These are phyloP conservation scores for Harringtonia lauricola DNA, from an alignment of 2,329 filamentous ascomycete species.

Conservation along the genomic window DNA sequence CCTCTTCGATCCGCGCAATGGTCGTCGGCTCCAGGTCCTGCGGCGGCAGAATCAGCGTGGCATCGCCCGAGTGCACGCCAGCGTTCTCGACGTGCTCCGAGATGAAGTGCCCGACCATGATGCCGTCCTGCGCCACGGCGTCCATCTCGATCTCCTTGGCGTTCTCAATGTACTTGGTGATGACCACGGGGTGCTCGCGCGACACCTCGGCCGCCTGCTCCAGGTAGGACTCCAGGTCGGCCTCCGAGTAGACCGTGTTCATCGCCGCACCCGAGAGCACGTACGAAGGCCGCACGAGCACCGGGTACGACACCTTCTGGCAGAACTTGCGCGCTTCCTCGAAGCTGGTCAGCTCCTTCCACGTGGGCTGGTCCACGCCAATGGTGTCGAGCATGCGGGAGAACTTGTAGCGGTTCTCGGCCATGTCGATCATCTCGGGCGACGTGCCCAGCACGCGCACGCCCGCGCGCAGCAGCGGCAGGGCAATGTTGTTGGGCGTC, in stretches of 20 bases:
- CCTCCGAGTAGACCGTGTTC: slow-evolving; percentile 97
- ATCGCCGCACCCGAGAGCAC: slow-evolving; percentile 95
- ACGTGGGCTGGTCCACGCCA: slow-evolving; percentile 88
- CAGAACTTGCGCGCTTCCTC: slow-evolving; percentile 85
- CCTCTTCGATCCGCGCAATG: slow-evolving; percentile 83
- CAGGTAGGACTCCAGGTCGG: slow-evolving; percentile 80
- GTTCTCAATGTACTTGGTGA: slow-evolving; percentile 98
- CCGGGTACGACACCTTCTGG: slow-evolving; percentile 79
- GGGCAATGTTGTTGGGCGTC: slow-evolving; percentile 93
- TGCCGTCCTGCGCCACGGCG: slow-evolving; percentile 82
- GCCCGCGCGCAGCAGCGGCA: slow-evolving; percentile 77
- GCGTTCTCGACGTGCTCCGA: slow-evolving; percentile 99
- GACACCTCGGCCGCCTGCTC: slow-evolving; percentile 89
- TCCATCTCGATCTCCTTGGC: slow-evolving; percentile 99
- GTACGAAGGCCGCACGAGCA: slow-evolving; percentile 90
- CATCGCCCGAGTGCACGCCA: slow-evolving; percentile 95
- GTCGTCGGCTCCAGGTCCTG: slow-evolving; percentile 88
- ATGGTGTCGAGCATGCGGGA: slow-evolving; percentile 95
- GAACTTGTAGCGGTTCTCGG: slow-evolving; percentile 98
- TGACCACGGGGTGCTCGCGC: slow-evolving; percentile 90
- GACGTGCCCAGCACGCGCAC: slow-evolving; percentile 92
- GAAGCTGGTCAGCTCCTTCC: slow-evolving; percentile 95
- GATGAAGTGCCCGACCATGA: slow-evolving; percentile 89
- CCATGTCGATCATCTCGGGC: slow-evolving; percentile 96
- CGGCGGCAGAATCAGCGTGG: slow-evolving; percentile 86